Conservation (phyloP, 2,329 filamentous ascomycete species). For the Botrytis medusae region DNA sequence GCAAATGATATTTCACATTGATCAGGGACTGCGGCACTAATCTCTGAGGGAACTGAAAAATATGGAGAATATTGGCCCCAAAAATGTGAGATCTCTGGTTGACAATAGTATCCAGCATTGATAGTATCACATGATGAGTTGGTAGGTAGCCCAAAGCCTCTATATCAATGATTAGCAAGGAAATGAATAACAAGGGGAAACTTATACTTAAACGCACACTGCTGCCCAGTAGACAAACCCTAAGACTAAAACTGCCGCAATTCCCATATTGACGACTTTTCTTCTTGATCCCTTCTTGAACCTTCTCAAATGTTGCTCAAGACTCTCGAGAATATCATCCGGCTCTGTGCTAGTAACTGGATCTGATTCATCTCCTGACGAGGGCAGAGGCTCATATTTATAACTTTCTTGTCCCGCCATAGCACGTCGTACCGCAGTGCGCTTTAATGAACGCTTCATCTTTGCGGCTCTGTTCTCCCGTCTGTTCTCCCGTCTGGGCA, state of each 20-base stretch:
- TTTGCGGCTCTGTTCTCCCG: slow-evolving; percentile 7
- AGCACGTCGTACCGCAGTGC: neutral
- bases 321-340: slow-evolving; percentile 18
- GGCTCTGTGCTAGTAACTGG: slow-evolving; percentile 21
- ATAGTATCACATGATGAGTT: slow-evolving; percentile 36
- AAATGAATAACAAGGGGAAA: neutral
- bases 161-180: slow-evolving; percentile 24
- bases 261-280: slow-evolving; percentile 25
- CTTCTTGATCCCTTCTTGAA: slow-evolving; percentile 29
- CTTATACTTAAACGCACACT: slow-evolving; percentile 26
- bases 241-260: slow-evolving; percentile 28
- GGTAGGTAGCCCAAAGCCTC: slow-evolving; percentile 23
- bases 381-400: slow-evolving; percentile 32
- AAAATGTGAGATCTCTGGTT: slow-evolving; percentile 38
- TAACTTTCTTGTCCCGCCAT: slow-evolving; percentile 15
- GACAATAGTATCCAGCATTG: slow-evolving; percentile 37
- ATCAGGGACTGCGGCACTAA: slow-evolving; percentile 58
- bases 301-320: slow-evolving; percentile 28
- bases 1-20: slow-evolving; percentile 77
- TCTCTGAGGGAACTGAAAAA: slow-evolving; percentile 70
- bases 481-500: neutral
- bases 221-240: slow-evolving; percentile 32
- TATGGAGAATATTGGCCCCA: slow-evolving; percentile 92
- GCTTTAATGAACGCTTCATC: slow-evolving; percentile 26
- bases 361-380: slow-evolving; percentile 14